phyloP scores from a whole-genome alignment of 2,329 filamentous ascomycete species.

The Penicillium sp. region DNA sequence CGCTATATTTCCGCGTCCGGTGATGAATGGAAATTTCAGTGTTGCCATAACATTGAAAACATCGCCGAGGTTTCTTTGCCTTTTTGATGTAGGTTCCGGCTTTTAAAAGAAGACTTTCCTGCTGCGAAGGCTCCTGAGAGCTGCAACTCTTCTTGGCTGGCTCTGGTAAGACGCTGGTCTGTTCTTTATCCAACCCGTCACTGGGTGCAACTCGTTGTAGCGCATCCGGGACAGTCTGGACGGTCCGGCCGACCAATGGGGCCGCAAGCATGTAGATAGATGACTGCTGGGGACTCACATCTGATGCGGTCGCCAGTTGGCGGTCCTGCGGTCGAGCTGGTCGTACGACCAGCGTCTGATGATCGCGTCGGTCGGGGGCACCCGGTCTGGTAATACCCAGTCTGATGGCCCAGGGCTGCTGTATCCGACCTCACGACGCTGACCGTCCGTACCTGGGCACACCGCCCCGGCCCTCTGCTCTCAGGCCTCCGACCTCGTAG shows the following conservation, averaged over 20 bases:
- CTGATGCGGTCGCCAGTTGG: conserved; percentile 8
- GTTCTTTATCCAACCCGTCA: conserved; percentile 5
- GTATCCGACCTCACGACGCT: conserved; percentile 5
- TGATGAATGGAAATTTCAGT: conserved; percentile 5
- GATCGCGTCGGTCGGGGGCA: conserved; percentile 7
- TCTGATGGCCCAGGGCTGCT: conserved; percentile 5
- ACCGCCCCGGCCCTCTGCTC: conserved; percentile 4
- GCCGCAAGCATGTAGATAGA: conserved; percentile 6
- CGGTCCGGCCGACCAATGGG: conserved; percentile 5
- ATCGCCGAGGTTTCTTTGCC: conserved; percentile 12
- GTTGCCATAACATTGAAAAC: conserved; percentile 15
- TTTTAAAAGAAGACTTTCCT: conserved; percentile 7
- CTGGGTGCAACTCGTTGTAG: conserved; percentile 3
- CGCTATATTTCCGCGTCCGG: conserved; percentile 10
- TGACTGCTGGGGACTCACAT: conserved; percentile 5
- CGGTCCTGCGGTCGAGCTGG: conserved; percentile 10
- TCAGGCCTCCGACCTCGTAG: conserved; percentile 7
- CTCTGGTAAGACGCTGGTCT: neutral
- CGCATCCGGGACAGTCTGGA: conserved; percentile 3
- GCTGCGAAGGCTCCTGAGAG: conserved; percentile 1
- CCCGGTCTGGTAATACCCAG: conserved; percentile 3
- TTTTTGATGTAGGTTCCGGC: conserved; percentile 11
- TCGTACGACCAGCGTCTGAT: conserved; percentile 11
- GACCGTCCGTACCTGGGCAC: conserved; percentile 4
- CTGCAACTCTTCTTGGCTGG: conserved; percentile 5